These are phyloP conservation scores for Cladosporium sp. DNA, from an alignment of 2,329 filamentous ascomycete genomes.

Conservation along the genomic window DNA sequence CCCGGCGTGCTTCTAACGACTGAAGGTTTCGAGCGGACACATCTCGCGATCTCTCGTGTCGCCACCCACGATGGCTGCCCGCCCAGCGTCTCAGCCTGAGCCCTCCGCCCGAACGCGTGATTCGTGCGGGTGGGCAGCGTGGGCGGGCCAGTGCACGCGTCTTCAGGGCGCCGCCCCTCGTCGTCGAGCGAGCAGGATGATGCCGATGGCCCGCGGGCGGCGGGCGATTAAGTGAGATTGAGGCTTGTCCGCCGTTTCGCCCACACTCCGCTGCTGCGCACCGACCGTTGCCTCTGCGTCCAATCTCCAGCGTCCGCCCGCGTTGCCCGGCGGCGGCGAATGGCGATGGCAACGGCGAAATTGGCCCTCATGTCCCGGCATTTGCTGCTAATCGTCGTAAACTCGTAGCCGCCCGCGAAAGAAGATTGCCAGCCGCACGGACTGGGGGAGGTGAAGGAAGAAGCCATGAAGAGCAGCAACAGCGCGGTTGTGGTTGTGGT, in stretches of 20 bases:
- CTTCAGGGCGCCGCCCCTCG: not conserved
- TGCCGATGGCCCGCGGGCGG: slow-evolving; percentile 4
- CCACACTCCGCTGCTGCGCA: not conserved
- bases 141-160: slow-evolving; percentile 1
- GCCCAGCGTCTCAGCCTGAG: not conserved
- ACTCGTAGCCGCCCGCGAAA: not conserved
- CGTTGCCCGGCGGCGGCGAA: not conserved
- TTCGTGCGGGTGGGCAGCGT: not conserved
- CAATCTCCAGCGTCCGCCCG: slow-evolving; percentile 1
- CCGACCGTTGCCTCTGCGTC: slow-evolving; percentile 7
- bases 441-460: not conserved
- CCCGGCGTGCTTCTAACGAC: not conserved
- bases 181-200: not conserved
- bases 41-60: too few relatives aligned
- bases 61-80: not conserved
- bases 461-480: not conserved
- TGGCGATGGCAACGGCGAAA: slow-evolving; percentile 1
- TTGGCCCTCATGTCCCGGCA: not conserved
- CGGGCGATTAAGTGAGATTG: not conserved
- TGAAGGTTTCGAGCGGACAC: not conserved
- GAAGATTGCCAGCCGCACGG: not conserved
- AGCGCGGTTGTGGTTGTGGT: not conserved
- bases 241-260: slow-evolving; percentile 9
- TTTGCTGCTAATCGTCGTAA: too few relatives aligned
- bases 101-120: slow-evolving; percentile 3